Evolutionary conservation across 768 basidiomycete species (phyloP), one percentile per base, ranked within the genome.

Genomic region (Chalciporus piperatus): DNA sequence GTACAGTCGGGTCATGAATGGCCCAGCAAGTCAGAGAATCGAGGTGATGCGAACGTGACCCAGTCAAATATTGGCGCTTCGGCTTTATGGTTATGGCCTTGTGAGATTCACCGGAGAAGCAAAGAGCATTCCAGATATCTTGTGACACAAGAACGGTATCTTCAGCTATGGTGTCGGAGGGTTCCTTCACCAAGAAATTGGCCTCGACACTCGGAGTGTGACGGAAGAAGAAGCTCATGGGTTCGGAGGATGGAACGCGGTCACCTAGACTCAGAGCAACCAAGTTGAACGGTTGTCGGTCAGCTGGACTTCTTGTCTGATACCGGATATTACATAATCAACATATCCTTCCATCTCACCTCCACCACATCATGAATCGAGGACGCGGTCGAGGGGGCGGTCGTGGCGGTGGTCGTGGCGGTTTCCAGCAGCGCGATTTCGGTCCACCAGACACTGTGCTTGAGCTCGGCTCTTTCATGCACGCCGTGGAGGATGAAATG

Each of bases 401-500:
- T 47, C 77, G 86, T 25, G 85, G 86, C 23, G 79, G 77, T 8
- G 81, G 82, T n/a, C 75, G 88, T 10, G 85, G 87, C 37, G 85
- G 86, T 41, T 86, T 82, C 58, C 77, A 81, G 56, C 85, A 84
- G 54, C 77, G 87, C 40, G 88, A 92, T 62, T 52, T 72, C 16
- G 90, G 91, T 10, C 91, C 91, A 63, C 91, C 91, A 42, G 88
- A 89, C 41, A 78, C 78, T 45, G 88, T 92, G 17, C 67, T 91
- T 38, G 95, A 97, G 75, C 85, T 96, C 75, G 94, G 95, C 50
- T 74, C 86, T 1, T 97, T 98, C 68, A 66, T 93, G 28, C 97
- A 98, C 67, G 89, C 95, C 13, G 96, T 98, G 37, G 96, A 99
- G 73, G 92, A 92, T 53, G 95, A 99, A 68, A 98, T 99, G 96